Evolutionary conservation across 1,284 basidiomycete genomes (phyloP), one percentile per base, ranked within the genome.

Genomic region (Papiliotrema laurentii): DNA sequence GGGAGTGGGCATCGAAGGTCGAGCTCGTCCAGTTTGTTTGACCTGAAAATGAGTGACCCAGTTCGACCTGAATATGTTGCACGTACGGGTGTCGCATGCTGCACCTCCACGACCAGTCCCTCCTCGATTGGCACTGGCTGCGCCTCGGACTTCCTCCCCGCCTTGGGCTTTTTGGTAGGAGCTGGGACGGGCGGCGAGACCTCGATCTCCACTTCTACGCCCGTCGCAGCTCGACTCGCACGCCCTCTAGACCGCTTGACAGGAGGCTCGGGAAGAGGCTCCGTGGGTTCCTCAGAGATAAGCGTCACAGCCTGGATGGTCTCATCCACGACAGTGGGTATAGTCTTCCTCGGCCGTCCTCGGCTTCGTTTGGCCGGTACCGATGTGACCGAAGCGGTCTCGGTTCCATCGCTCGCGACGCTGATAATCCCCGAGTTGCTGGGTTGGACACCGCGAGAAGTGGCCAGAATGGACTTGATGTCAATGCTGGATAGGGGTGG

Each of bases 361-460:
- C 56, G 39, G 46, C 54, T 25, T 55, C 60, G 9, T 43, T 50
- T 46, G 33, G 21, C 25, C 22, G 16, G 19, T n/a, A 40, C 38
- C 9, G 51, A 30, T 7, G 39, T 43, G 10, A 41, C 41, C 9
- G 50, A 35, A n/a, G n/a, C n/a, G n/a, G n/a, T n/a, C 19, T 56
- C 59, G 13, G 53, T 49, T 9, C 60, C 60, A 34, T 57, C 58
- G 2, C 58, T 56, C 16, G 64, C 60, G 2, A 70, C 64, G 16
- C 55, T 51, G 13, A 67, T 56, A 33, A 75, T 73, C n/a, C 74
- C 74, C 39, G 58, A 60, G 6, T 43, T 55, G 6, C 68, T 71
- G 3, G 72, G 63, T 43, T 58, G 51, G 21, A 74, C 63, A 24
- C 24, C 10, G 19, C 31, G 38, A 22, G 40, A 34, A 16, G 19